Evolutionary conservation across 2,329 filamentous ascomycete species (phyloP).

Genomic region (Cladosporium sp.): DNA sequence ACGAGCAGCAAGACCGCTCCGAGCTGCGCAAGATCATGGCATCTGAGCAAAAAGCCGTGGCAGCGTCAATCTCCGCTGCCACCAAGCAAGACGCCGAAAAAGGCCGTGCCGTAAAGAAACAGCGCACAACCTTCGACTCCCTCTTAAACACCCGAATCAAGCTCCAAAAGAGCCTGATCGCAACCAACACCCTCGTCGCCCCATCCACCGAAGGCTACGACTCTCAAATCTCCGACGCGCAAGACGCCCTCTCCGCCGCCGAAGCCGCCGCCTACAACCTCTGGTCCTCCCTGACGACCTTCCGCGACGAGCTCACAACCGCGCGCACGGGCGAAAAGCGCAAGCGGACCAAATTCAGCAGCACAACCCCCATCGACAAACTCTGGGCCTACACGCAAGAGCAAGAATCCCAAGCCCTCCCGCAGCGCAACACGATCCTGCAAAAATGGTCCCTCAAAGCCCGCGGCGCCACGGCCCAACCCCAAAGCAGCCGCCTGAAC

Average conservation of each 20-base stretch:
- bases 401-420: constrained; percentile 55
- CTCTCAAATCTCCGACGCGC: constrained; percentile 21
- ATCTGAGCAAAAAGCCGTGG: constrained; percentile 61
- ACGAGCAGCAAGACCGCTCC: constrained; percentile 39
- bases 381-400: constrained; percentile 69
- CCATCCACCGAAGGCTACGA: constrained; percentile 16
- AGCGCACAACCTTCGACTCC: constrained; percentile 80
- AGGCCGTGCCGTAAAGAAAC: constrained; percentile 77
- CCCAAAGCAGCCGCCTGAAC: constrained; percentile 55
- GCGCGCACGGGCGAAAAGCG: constrained; percentile 56
- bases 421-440: constrained; percentile 65
- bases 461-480: constrained; percentile 53
- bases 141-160: constrained; percentile 88
- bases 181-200: constrained; percentile 65
- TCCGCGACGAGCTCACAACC: constrained; percentile 58
- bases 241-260: constrained; percentile 61
- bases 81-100: constrained; percentile 76
- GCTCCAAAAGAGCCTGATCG: constrained; percentile 82
- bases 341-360: constrained; percentile 46
- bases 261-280: constrained; percentile 81
- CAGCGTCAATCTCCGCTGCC: constrained; percentile 60
- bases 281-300: constrained; percentile 71
- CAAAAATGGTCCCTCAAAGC: constrained; percentile 90
- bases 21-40: constrained; percentile 64
- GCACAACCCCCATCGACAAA: constrained; percentile 55